Evolutionary conservation across 2,329 filamentous ascomycete species (phyloP).

Genomic region (Septoria petroselini): DNA sequence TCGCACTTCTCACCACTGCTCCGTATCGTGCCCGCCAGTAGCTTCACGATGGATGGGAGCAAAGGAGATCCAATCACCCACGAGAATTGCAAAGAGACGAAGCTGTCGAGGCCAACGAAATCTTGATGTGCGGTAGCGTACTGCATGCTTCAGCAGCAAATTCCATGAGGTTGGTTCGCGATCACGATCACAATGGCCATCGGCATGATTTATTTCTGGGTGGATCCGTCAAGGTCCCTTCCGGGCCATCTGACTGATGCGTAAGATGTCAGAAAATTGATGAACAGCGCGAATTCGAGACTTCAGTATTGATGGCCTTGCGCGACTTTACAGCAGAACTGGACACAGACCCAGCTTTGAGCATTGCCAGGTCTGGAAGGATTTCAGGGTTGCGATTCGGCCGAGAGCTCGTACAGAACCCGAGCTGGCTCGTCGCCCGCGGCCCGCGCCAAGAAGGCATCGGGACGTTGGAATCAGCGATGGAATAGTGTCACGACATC

Average conservation of each 20-base stretch:
- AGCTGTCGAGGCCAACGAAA: too few relatives aligned
- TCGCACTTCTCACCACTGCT: background rate
- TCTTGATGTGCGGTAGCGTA: slow-evolving; percentile 39
- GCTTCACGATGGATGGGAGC: background rate
- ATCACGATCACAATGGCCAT: slow-evolving; percentile 65
- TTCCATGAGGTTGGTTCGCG: slow-evolving; percentile 63
- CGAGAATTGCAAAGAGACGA: slow-evolving; percentile 5
- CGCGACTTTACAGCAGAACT: too few relatives aligned
- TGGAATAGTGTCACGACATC: background rate
- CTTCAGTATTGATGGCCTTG: too few relatives aligned
- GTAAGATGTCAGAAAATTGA: too few relatives aligned
- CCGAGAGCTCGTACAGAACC: too few relatives aligned
- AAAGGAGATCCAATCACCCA: slow-evolving; percentile 1
- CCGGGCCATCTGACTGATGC: too few relatives aligned
- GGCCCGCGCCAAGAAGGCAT: background rate
- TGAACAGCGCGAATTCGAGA: too few relatives aligned
- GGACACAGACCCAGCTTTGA: too few relatives aligned
- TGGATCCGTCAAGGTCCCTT: slow-evolving; percentile 61
- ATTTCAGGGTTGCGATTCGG: too few relatives aligned
- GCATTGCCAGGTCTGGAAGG: too few relatives aligned
- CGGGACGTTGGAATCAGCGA: background rate
- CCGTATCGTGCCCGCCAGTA: too few relatives aligned
- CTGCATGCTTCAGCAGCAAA: slow-evolving; percentile 60
- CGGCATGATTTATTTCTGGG: slow-evolving; percentile 58
- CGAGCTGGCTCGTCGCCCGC: too few relatives aligned